phyloP scores from a whole-genome alignment of 2,329 filamentous ascomycete species.

The Nakataea oryzae region DNA sequence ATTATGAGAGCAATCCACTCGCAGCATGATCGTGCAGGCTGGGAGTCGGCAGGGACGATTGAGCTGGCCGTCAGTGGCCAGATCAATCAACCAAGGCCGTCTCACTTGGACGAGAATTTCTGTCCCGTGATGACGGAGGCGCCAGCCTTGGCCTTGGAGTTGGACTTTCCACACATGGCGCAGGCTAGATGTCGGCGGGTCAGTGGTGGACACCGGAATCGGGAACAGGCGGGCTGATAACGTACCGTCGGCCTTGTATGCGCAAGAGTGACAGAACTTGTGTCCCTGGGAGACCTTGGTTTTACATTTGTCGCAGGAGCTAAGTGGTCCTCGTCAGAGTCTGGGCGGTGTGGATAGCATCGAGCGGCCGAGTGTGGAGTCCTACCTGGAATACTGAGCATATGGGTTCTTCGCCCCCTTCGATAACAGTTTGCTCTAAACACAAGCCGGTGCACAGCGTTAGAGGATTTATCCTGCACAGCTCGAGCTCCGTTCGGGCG shows the following conservation, averaged over 20 bases:
- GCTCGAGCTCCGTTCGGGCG: background rate
- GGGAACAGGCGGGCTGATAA: conserved; percentile 7
- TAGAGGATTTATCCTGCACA: background rate
- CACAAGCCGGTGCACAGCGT: background rate
- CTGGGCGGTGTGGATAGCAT: background rate
- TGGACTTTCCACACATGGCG: conserved; percentile 52
- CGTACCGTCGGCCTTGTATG: conserved; percentile 50
- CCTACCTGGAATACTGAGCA: conserved; percentile 44
- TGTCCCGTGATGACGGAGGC: conserved; percentile 46
- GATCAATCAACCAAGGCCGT: background rate
- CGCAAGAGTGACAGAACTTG: conserved; percentile 51
- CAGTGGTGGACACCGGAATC: background rate
- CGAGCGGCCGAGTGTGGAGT: background rate
- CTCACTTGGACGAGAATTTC: conserved; percentile 52
- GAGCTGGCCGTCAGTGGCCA: background rate
- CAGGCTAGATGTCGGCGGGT: conserved; percentile 31
- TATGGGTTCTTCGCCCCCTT: conserved; percentile 57
- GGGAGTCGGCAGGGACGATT: background rate
- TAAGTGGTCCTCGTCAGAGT: conserved; percentile 4
- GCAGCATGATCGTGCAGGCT: background rate
- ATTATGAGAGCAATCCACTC: too few species aligned
- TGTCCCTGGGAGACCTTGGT: conserved; percentile 52
- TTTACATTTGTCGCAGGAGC: conserved; percentile 51
- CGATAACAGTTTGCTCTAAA: conserved; percentile 52
- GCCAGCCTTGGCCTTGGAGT: conserved; percentile 32